phyloP scores from a whole-genome alignment of 2,329 filamentous ascomycete species.

The Fusarium napiforme region DNA sequence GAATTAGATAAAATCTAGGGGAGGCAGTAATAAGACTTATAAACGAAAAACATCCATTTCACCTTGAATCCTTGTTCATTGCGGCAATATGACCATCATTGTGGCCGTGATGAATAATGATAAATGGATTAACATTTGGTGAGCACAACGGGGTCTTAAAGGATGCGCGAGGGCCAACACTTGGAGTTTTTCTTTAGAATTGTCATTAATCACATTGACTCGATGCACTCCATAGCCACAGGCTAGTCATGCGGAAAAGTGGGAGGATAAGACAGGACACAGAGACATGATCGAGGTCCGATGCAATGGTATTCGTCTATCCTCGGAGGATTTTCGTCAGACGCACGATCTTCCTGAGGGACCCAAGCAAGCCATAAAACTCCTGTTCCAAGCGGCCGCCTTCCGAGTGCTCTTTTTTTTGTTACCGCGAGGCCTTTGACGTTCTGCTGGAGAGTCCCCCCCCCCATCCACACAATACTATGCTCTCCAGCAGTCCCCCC shows the following conservation, averaged over 20 bases:
- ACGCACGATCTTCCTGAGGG: conserved; percentile 55
- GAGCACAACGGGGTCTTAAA: background rate
- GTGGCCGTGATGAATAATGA: background rate
- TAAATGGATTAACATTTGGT: background rate
- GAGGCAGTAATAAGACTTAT: conserved; percentile 48
- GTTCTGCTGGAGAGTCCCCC: conserved; percentile 41
- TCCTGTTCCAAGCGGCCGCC: conserved; percentile 59
- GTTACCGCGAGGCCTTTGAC: conserved; percentile 50
- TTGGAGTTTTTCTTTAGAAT: conserved; percentile 26
- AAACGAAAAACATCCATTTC: conserved; percentile 27
- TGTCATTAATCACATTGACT: conserved; percentile 35
- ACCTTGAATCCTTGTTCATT: background rate
- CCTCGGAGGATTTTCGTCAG: conserved; percentile 55
- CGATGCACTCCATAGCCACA: conserved; percentile 25
- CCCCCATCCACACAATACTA: conserved; percentile 33
- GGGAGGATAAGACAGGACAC: conserved; percentile 25
- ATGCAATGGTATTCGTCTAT: conserved; percentile 58
- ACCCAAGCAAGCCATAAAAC: conserved; percentile 59
- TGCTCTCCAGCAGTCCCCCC: conserved; percentile 32
- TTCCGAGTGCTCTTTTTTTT: conserved; percentile 52
- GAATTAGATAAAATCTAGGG: conserved; percentile 46
- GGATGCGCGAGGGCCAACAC: background rate
- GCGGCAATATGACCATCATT: background rate
- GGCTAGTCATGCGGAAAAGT: conserved; percentile 18
- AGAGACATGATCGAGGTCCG: conserved; percentile 46